phyloP scores from a whole-genome alignment of 1,284 basidiomycete genomes.

The Moesziomyces sp. region DNA sequence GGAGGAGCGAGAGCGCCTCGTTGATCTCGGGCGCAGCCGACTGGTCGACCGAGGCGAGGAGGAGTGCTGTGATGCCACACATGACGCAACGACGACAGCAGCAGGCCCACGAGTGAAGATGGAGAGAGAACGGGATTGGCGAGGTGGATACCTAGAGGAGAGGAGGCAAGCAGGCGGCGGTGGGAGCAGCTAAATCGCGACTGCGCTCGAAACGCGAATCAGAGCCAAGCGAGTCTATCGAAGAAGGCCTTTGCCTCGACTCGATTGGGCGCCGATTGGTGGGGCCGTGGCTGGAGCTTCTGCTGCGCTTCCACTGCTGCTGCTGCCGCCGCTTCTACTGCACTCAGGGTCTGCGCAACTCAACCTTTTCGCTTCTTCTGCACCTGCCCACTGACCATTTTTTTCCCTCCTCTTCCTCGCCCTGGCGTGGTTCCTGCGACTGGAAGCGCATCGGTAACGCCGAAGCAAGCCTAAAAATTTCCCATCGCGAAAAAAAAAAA shows the following conservation, averaged over 20 bases:
- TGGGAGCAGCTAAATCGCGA: neutral
- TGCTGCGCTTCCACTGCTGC: neutral
- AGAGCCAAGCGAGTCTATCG: neutral
- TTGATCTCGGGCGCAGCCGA: constrained; percentile 65
- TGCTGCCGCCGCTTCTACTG: no score
- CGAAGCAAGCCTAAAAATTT: no score
- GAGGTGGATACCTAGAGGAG: constrained; percentile 41
- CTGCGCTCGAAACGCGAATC: neutral
- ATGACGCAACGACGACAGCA: constrained; percentile 26
- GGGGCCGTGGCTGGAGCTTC: neutral
- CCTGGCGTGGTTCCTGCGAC: no score
- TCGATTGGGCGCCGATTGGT: neutral
- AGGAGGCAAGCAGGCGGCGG: constrained; percentile 16
- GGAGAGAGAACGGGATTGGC: constrained; percentile 14
- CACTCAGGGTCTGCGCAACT: no score
- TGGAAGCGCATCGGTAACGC: no score
- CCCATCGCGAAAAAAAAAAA: no score
- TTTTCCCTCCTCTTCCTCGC: neutral
- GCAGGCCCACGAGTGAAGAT: neutral
- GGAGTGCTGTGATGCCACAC: constrained; percentile 66
- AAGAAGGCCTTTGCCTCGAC: neutral
- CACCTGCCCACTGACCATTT: no score
- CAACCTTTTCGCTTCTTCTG: no score
- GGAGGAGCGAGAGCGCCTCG: constrained; percentile 66
- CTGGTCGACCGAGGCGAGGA: constrained; percentile 55